These are phyloP conservation scores for Quercus agrifolia DNA, from an alignment of 306 rosid genomes.

Conservation along the genomic window DNA sequence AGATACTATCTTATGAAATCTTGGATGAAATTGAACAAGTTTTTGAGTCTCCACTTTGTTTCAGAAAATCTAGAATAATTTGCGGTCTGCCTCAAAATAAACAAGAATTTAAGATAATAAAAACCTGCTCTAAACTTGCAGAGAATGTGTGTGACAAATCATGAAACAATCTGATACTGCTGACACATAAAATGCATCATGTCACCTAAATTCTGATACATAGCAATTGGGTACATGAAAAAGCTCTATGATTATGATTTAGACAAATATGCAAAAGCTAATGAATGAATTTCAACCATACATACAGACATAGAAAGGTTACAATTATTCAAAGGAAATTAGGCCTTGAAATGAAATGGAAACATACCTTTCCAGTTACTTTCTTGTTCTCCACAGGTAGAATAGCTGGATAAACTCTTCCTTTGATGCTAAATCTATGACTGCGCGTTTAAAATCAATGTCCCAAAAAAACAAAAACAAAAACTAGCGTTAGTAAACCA, in stretches of 20 bases:
- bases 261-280: not conserved
- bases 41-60: not conserved
- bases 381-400: slow-evolving; percentile 52
- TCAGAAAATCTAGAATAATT: not conserved
- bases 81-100: too few relatives aligned
- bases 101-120: too few relatives aligned
- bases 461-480: not conserved
- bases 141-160: too few relatives aligned
- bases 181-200: not conserved
- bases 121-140: too few relatives aligned
- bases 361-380: slow-evolving; percentile 61
- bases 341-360: not conserved
- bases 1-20: not conserved
- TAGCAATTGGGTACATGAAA: not conserved
- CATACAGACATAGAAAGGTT: not conserved
- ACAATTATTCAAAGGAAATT: not conserved
- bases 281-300: not conserved
- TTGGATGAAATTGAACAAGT: not conserved
- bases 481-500: not conserved
- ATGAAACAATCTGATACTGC: not conserved
- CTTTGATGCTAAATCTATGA: slow-evolving; percentile 77
- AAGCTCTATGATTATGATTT: not conserved
- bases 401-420: slow-evolving; percentile 90
- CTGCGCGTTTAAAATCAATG: slow-evolving; percentile 29
- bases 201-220: not conserved